Evolutionary conservation across 2,329 filamentous ascomycete species (phyloP).

Genomic region (Cyanodermella asteris): DNA sequence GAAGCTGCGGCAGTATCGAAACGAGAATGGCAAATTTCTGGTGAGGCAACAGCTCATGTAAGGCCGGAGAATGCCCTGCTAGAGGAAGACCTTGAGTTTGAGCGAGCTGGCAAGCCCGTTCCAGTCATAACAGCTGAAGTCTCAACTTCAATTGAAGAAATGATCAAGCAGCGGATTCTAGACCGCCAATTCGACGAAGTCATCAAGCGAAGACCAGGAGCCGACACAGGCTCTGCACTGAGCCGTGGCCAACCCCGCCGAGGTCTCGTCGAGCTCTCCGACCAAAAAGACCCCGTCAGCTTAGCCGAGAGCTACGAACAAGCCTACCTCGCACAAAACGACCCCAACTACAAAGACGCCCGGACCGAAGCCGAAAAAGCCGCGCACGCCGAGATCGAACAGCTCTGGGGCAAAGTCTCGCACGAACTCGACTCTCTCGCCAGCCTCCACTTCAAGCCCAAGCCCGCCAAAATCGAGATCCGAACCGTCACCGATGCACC

Average conservation of each 20-base stretch:
- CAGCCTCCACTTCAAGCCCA: slow-evolving; percentile 90
- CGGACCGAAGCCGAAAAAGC: slow-evolving; percentile 62
- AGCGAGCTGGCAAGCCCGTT: slow-evolving; percentile 82
- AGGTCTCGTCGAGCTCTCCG: slow-evolving; percentile 60
- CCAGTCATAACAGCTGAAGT: slow-evolving; percentile 83
- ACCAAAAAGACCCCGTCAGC: slow-evolving; percentile 67
- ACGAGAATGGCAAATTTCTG: slow-evolving; percentile 72
- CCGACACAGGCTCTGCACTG: slow-evolving; percentile 40
- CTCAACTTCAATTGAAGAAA: slow-evolving; percentile 72
- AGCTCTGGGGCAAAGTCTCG: slow-evolving; percentile 62
- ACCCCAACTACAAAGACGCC: slow-evolving; percentile 62
- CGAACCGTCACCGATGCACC: slow-evolving; percentile 78
- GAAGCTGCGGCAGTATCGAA: slow-evolving; percentile 79
- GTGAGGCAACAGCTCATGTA: slow-evolving; percentile 65
- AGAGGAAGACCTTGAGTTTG: slow-evolving; percentile 88
- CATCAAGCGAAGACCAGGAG: slow-evolving; percentile 56
- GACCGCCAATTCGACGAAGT: slow-evolving; percentile 86
- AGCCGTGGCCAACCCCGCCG: slow-evolving; percentile 39
- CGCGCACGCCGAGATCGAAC: slow-evolving; percentile 64
- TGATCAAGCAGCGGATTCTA: slow-evolving; percentile 85
- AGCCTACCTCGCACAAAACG: slow-evolving; percentile 57
- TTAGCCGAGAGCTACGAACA: slow-evolving; percentile 88
- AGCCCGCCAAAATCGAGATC: slow-evolving; percentile 56
- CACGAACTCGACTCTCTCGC: slow-evolving; percentile 69
- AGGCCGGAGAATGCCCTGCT: slow-evolving; percentile 79